A percentile compares a stretch with the other conserved stretches of the same genome.
Evolutionary conservation across 805 yeast species (phyloP).

Genomic region (Aciculoconidium aculeatum): DNA sequence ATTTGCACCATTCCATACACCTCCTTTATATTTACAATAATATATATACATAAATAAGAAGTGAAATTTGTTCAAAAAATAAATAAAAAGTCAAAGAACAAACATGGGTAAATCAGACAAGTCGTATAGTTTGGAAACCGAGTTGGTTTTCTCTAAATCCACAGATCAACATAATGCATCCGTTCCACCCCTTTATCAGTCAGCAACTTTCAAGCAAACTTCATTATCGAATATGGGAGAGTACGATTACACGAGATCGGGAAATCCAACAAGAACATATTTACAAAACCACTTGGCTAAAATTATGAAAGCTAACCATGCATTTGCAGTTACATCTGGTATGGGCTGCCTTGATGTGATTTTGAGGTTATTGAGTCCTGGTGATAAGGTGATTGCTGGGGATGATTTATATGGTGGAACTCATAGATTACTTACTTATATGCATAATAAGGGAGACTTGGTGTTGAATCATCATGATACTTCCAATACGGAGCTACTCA

Average conservation of each 20-base stretch:
- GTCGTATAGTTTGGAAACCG: constrained; percentile 57
- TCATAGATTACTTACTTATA: constrained; percentile 72
- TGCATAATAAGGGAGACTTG: constrained; percentile 58
- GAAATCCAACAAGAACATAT: constrained; percentile 86
- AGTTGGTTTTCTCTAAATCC: constrained; percentile 56
- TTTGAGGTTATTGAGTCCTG: constrained; percentile 65
- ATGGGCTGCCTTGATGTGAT: constrained; percentile 92
- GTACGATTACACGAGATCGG: constrained; percentile 78
- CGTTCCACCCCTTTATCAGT: constrained; percentile 83
- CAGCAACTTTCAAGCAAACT: constrained; percentile 89
- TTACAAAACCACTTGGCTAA: constrained; percentile 73
- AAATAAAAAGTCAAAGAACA: neutral
- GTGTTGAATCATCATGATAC: constrained; percentile 77
- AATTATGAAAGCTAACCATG: constrained; percentile 70
- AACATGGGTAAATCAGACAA: constrained; percentile 14
- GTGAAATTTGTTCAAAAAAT: no score
- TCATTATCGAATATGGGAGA: constrained; percentile 68
- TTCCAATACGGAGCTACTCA: constrained; percentile 59
- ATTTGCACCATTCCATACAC: no score
- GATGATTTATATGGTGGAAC: constrained; percentile 95
- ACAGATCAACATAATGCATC: constrained; percentile 72
- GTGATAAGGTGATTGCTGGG: constrained; percentile 91
- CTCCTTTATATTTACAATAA: no score
- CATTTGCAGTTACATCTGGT: constrained; percentile 83
- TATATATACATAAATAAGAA: no score